Evolutionary conservation across 2,329 filamentous ascomycete species (phyloP).

Genomic region (Polychaeton citri): DNA sequence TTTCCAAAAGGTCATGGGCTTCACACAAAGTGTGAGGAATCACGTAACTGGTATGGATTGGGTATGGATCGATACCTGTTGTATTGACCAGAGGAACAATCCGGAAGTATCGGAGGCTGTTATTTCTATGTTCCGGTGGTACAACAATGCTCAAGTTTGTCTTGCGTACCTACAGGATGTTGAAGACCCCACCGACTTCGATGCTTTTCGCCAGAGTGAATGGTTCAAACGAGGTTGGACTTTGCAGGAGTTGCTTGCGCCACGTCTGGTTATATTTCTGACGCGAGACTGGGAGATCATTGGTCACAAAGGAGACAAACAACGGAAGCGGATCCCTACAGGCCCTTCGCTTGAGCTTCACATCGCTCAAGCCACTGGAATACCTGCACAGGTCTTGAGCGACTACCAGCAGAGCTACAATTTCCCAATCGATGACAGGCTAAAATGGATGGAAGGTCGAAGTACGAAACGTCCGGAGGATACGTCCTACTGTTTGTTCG

Average conservation of each 20-base stretch:
- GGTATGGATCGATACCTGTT: conserved; percentile 10
- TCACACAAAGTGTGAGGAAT: too few species aligned
- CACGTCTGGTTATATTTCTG: conserved; percentile 6
- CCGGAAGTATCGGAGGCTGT: conserved; percentile 8
- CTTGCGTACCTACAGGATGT: conserved; percentile 7
- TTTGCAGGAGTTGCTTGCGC: conserved; percentile 13
- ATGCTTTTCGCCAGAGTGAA: conserved; percentile 2
- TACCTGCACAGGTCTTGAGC: conserved; percentile 4
- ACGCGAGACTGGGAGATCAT: conserved; percentile 4
- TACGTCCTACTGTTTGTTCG: conserved; percentile 7
- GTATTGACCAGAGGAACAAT: conserved; percentile 9
- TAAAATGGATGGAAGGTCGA: conserved; percentile 5
- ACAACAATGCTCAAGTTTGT: conserved; percentile 6
- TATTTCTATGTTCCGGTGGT: conserved; percentile 10
- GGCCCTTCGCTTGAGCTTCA: neutral
- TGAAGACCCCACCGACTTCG: neutral
- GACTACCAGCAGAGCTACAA: conserved; percentile 1
- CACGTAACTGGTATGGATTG: too few species aligned
- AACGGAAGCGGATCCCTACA: too few species aligned
- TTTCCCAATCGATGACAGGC: conserved; percentile 2
- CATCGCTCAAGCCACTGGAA: conserved; percentile 2
- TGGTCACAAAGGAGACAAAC: conserved; percentile 8
- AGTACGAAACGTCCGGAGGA: conserved; percentile 5
- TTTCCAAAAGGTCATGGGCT: too few species aligned
- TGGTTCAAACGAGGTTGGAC: conserved; percentile 14